phyloP scores from a whole-genome alignment of 2,329 filamentous ascomycete genomes.

The Curvularia lunata region DNA sequence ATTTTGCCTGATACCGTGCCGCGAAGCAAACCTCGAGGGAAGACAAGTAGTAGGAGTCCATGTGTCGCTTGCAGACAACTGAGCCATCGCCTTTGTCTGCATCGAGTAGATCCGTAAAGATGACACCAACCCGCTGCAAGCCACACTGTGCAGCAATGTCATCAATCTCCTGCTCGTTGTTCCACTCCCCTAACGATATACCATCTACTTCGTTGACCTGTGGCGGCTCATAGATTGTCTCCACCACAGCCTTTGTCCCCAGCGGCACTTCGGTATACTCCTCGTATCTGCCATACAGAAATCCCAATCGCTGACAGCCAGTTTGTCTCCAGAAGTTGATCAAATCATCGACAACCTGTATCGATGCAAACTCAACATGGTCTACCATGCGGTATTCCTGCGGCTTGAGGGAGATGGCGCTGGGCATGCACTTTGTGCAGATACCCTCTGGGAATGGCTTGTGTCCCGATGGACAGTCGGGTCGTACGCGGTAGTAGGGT shows the following conservation, averaged over 20 bases:
- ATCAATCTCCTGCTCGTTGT: conserved; percentile 81
- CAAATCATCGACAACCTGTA: conserved; percentile 83
- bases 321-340: conserved; percentile 91
- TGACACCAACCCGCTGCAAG: conserved; percentile 85
- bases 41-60: conserved; percentile 92
- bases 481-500: conserved; percentile 87
- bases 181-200: conserved; percentile 82
- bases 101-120: conserved; percentile 92
- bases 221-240: conserved; percentile 96
- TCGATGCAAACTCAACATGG: conserved; percentile 92
- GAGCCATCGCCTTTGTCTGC: conserved; percentile 80
- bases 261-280: conserved; percentile 93
- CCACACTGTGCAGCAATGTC: conserved; percentile 82
- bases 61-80: conserved; percentile 93
- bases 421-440: conserved; percentile 97
- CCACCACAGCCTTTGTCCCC: conserved; percentile 92
- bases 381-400: conserved; percentile 97
- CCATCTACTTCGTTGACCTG: conserved; percentile 90
- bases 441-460: conserved; percentile 94
- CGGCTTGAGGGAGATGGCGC: conserved; percentile 91
- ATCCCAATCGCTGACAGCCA: conserved; percentile 83
- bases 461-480: conserved; percentile 90
- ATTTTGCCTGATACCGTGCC: conserved; percentile 82
- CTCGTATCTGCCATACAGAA: conserved; percentile 87
- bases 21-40: conserved; percentile 92